Percentiles rank a stretch among this genome's conserved stretches.
phyloP scores from a whole-genome alignment of 2,329 filamentous ascomycete species.

The Fusarium papillatum region DNA sequence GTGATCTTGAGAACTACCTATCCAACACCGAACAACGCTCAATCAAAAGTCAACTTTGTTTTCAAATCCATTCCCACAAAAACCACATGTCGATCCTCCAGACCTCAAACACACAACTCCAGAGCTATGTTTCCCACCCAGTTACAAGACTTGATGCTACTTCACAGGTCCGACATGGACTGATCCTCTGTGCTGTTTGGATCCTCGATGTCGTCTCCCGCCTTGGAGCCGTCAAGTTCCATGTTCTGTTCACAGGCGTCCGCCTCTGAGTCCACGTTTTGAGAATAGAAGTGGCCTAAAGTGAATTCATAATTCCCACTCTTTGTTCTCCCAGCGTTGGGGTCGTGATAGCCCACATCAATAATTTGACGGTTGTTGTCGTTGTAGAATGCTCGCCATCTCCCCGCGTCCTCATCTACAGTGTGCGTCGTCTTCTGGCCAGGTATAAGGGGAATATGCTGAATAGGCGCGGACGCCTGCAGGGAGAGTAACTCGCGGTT shows the following conservation, averaged over 20 bases:
- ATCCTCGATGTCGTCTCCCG: neutral
- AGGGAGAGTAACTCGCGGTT: fast-evolving
- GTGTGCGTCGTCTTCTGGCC: neutral
- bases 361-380: neutral
- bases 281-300: neutral
- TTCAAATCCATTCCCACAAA: neutral
- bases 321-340: neutral
- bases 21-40: neutral
- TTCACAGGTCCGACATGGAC: neutral
- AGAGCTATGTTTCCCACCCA: neutral
- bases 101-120: neutral
- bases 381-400: neutral
- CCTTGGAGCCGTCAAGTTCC: neutral
- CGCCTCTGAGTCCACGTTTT: neutral
- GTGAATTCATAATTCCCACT: neutral
- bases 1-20: neutral
- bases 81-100: neutral
- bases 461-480: too few species aligned
- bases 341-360: neutral
- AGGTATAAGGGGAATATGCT: neutral
- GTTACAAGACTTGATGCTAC: neutral
- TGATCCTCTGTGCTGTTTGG: neutral
- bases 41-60: neutral
- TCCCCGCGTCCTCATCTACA: fast-evolving
- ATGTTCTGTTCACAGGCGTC: neutral